phyloP scores from a whole-genome alignment of 805 yeast species.

The Candida tibetensis region DNA sequence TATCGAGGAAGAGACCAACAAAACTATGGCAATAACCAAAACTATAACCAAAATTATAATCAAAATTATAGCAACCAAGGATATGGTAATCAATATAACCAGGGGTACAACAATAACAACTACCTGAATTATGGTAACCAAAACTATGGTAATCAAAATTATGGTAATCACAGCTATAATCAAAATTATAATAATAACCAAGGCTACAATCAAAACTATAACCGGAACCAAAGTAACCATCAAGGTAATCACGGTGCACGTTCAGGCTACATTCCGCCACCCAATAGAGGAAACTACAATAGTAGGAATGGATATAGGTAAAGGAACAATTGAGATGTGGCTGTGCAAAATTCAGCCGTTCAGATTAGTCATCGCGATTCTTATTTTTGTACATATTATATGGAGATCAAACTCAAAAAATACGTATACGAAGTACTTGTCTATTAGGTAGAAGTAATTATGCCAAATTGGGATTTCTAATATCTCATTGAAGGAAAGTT shows the following conservation, averaged over 20 bases:
- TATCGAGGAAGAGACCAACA: slow-evolving; percentile 9
- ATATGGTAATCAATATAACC: too few species aligned
- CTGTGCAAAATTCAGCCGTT: too few species aligned
- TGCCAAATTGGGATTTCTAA: too few species aligned
- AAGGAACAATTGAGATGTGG: too few species aligned
- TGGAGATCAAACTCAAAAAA: too few species aligned
- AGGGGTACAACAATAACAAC: slow-evolving; percentile 14
- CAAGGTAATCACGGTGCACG: slow-evolving; percentile 4
- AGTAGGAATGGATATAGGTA: slow-evolving; percentile 3
- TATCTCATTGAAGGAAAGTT: too few species aligned
- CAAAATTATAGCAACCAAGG: slow-evolving; percentile 9
- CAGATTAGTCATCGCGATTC: too few species aligned
- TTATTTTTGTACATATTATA: too few species aligned
- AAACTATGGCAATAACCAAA: slow-evolving; percentile 6
- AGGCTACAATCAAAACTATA: slow-evolving; percentile 6
- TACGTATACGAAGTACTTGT: too few species aligned
- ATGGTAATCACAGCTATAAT: slow-evolving; percentile 5
- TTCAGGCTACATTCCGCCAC: slow-evolving; percentile 1
- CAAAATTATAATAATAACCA: slow-evolving; percentile 6
- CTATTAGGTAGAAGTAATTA: too few species aligned
- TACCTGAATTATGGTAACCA: slow-evolving; percentile 5
- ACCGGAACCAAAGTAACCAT: slow-evolving; percentile 6
- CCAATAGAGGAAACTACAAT: slow-evolving; percentile 1
- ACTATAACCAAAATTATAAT: slow-evolving; percentile 6
- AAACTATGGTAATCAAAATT: slow-evolving; percentile 6